Base-by-base conservation (phyloP, 2,329 filamentous ascomycete genomes). In the Botrytis sinoallii region DNA sequence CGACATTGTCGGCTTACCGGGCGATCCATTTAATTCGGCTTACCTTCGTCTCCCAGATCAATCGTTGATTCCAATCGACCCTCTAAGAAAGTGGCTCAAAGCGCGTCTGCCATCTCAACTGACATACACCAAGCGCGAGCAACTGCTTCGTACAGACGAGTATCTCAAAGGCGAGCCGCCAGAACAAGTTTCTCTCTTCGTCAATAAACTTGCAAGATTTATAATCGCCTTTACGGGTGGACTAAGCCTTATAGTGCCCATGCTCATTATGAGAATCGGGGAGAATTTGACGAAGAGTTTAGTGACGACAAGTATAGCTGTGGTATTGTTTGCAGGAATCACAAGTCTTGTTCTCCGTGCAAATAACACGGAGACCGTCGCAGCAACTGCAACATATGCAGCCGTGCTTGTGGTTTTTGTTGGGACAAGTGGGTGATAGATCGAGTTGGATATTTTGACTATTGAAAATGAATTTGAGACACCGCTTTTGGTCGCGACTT, bases 251-350 rank as follows among this genome's bases (percentile, higher is more conserved):
- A 2, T 57, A n/a, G 25, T 22, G 4, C 48, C 66, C 9, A 68
- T 57, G 66, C 66, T 57, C 9, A 42, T 40, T 7, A 68, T 57
- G 35, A 68, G 48, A 42, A 68, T 38, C 29, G 65, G 25, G 7
- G 48, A 68, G 48, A 68, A 68, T 68, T 55, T 55, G 66, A 68
- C 25, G 0, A 55, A 57, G 66, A 68, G 48, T 20, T 18, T 57
- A 29, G 44, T 68, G 25, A 68, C 32, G 29, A 55, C 35, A 35
- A 68, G 46, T 42, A 22, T 57, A 25, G 66, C 46, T 40, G 66
- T 57, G 46, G 22, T 55, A 12, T 68, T 68, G 35, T 68, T 68
- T 57, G 46, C 66, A 29, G 48, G 46, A 9, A 68, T 42, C 10
- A 68, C 64, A 32, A 55, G 32, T 68, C 48, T 57, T 1, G 2